Evolutionary conservation across 352 stramenopile genomes (phyloP).

Genomic region (Halophytophthora batemanensis): DNA sequence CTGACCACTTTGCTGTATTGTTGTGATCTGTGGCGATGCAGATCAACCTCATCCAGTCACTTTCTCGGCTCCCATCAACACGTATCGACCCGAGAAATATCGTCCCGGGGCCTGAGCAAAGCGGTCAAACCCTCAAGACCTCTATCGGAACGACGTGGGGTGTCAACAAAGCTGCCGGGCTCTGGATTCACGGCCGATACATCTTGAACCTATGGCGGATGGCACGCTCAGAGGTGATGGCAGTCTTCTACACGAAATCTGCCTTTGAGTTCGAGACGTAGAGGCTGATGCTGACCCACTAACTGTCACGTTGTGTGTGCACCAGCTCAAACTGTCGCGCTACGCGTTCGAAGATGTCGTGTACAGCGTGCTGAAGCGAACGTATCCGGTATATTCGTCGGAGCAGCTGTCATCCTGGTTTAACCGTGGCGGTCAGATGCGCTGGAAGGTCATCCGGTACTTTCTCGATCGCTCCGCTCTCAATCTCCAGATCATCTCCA

Average conservation of each 20-base stretch:
- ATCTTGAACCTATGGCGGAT: slow-evolving; percentile 93
- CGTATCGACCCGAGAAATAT: slow-evolving; percentile 58
- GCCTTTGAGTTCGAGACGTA: background rate
- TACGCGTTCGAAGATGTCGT: slow-evolving; percentile 85
- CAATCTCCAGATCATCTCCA: slow-evolving; percentile 74
- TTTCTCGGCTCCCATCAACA: slow-evolving; percentile 54
- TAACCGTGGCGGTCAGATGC: slow-evolving; percentile 23
- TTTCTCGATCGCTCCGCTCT: slow-evolving; percentile 38
- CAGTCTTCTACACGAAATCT: background rate
- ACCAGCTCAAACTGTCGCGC: slow-evolving; percentile 74
- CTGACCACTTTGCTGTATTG: background rate
- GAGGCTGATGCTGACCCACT: background rate
- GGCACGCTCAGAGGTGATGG: slow-evolving; percentile 66
- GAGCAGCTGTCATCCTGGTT: slow-evolving; percentile 67
- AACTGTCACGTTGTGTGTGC: background rate
- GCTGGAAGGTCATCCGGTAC: slow-evolving; percentile 63
- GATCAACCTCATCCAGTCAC: slow-evolving; percentile 70
- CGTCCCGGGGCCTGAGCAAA: slow-evolving; percentile 17
- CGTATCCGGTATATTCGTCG: slow-evolving; percentile 57
- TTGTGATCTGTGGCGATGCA: slow-evolving; percentile 24
- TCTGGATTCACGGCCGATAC: slow-evolving; percentile 89
- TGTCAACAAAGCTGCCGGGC: slow-evolving; percentile 76
- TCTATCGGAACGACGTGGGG: slow-evolving; percentile 77
- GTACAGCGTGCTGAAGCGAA: slow-evolving; percentile 56
- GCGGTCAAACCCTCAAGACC: slow-evolving; percentile 25